Evolutionary conservation across 2,329 filamentous ascomycete species (phyloP).

Genomic region (Clarireedia sp.): DNA sequence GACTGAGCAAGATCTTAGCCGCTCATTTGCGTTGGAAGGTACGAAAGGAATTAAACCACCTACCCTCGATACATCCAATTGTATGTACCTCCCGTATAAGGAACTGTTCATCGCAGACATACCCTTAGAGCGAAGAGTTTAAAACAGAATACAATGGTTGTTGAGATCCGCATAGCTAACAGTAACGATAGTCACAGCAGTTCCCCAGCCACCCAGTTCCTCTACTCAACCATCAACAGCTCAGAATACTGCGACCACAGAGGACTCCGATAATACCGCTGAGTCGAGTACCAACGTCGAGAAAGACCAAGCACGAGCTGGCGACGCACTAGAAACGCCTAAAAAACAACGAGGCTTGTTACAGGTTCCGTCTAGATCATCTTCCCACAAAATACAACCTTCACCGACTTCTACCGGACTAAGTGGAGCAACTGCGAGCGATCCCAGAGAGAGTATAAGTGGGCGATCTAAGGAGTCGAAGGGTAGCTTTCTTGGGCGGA

Average conservation of each 20-base stretch:
- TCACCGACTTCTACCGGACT: constrained; percentile 52
- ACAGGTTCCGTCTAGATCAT: constrained; percentile 54
- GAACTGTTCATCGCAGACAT: neutral
- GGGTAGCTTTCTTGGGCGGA: constrained; percentile 53
- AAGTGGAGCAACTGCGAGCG: constrained; percentile 51
- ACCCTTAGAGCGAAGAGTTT: neutral
- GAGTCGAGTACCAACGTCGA: constrained; percentile 23
- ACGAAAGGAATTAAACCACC: constrained; percentile 26
- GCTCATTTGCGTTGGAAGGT: constrained; percentile 25
- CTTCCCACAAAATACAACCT: constrained; percentile 52
- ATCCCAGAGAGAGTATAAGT: constrained; percentile 54
- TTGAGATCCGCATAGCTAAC: constrained; percentile 18
- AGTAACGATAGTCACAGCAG: constrained; percentile 20
- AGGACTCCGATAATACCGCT: constrained; percentile 25
- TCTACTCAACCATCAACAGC: constrained; percentile 26
- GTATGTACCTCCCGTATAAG: constrained; percentile 18
- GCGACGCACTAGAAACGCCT: constrained; percentile 22
- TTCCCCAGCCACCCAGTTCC: constrained; percentile 25
- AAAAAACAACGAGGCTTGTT: constrained; percentile 44
- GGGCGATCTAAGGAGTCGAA: constrained; percentile 58
- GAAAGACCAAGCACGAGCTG: constrained; percentile 19
- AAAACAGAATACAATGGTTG: neutral
- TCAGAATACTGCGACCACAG: constrained; percentile 25
- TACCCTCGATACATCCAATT: constrained; percentile 27
- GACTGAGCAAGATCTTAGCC: constrained; percentile 29